Evolutionary conservation across 306 rosid species (phyloP), one percentile per base, ranked within the genome.

Genomic region (Comarum palustre): DNA sequence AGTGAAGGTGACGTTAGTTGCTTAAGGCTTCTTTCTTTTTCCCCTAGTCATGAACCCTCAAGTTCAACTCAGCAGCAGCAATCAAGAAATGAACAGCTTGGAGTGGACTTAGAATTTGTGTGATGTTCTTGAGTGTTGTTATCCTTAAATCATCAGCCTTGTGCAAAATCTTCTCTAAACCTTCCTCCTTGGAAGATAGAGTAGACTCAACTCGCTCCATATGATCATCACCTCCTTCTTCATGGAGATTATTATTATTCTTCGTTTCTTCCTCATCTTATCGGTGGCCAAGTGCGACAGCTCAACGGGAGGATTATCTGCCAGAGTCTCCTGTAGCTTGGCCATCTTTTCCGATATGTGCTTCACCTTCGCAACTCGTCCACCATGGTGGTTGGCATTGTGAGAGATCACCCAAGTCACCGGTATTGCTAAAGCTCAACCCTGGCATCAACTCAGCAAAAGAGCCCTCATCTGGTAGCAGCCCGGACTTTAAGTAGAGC

Each of bases 21-120:
- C n/a, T 19, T 63, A 25, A 20, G n/a, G 83, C 82, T 58, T 88
- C 88, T 50, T 63, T 80, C 79, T 74, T 84, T 76, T 27, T 71
- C 0, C 90, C 90, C 97, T 90, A 87, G 0, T 90, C 89, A 68
- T 90, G 96, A 5, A 90, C 2, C 84, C 92, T 84, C 75, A 79
- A 55, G 64, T 86, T 85, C 62, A 86, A 58, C 67, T 85, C 96
- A 3, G 87, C 90, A 63, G 92, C 87, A 29, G 87, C 85, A 74
- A 89, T 89, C 61, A 89, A 75, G 82, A 87, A 87, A 22, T 91
- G 84, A 2, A 85, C 71, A 2, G 81, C 84, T 54, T 85, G 90
- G 25, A 69, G 46, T 59, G 80, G 81, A 52, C 75, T 82, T 47
- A 91, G 52, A 34, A 87, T 57, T 17, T 43, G 43, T 17, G 36